These are phyloP conservation scores for Knufia fluminis DNA, from an alignment of 2,329 filamentous ascomycete species.

Conservation along the genomic window DNA sequence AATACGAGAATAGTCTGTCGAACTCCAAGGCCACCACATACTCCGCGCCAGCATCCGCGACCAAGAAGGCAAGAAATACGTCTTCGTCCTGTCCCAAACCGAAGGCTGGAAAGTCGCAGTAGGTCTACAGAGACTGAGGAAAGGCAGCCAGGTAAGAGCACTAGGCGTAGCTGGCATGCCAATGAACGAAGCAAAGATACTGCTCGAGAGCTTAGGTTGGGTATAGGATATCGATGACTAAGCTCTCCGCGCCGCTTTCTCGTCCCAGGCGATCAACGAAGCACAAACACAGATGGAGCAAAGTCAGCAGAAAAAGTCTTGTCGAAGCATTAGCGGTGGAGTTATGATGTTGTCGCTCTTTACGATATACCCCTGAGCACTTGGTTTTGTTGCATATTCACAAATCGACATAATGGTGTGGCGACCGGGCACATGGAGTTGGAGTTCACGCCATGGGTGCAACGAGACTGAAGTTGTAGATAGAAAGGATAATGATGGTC, in stretches of 20 bases:
- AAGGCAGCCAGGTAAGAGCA: constrained; percentile 47
- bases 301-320: not conserved
- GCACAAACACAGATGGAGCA: no score
- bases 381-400: not conserved
- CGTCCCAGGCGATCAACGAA: not conserved
- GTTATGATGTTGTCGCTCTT: not conserved
- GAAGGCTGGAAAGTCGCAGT: constrained; percentile 56
- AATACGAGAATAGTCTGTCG: constrained; percentile 27
- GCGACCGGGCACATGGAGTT: not conserved
- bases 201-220: constrained; percentile 34
- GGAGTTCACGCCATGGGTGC: not conserved
- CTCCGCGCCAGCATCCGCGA: constrained; percentile 51
- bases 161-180: constrained; percentile 46
- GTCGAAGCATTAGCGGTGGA: not conserved
- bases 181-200: constrained; percentile 32
- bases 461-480: not conserved
- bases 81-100: constrained; percentile 50
- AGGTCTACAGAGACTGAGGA: constrained; percentile 47
- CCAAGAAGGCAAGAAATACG: constrained; percentile 51
- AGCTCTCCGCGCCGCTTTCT: not conserved
- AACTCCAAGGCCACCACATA: constrained; percentile 43
- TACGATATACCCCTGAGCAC: not conserved
- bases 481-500: not conserved
- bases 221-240: constrained; percentile 15
- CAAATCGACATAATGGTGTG: not conserved